A percentile compares a stretch with the other conserved stretches of the same genome.
phyloP scores from a whole-genome alignment of 495 filamentous ascomycete genomes.

The Penicillium pancosmium region DNA sequence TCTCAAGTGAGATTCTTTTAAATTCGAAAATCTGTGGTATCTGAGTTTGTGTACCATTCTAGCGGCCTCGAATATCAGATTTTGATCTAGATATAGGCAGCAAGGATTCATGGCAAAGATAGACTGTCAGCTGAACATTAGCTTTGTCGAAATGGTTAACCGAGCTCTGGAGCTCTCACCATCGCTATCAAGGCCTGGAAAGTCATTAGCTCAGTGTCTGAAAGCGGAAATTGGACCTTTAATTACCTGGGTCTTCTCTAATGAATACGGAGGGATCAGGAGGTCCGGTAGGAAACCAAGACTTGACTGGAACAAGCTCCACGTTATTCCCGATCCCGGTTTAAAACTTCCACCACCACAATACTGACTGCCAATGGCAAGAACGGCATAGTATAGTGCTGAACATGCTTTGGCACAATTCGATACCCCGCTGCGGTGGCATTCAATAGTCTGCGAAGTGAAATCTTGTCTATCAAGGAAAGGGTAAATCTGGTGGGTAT shows the following conservation, averaged over 20 bases:
- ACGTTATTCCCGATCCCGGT: conserved; percentile 36
- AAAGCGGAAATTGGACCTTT: neutral
- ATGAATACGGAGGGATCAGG: conserved; percentile 23
- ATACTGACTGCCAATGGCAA: conserved; percentile 41
- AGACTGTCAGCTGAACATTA: conserved; percentile 9
- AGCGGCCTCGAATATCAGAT: conserved; percentile 18
- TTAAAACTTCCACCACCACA: conserved; percentile 34
- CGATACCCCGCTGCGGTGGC: neutral
- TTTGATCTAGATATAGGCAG: conserved; percentile 37
- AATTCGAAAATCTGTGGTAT: conserved; percentile 6
- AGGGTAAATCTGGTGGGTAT: neutral
- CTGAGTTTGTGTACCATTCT: neutral
- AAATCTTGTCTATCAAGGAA: neutral
- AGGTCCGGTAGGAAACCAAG: conserved; percentile 30
- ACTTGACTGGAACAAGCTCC: conserved; percentile 34
- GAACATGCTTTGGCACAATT: neutral
- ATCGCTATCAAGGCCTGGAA: neutral
- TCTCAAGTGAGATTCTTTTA: conserved; percentile 20
- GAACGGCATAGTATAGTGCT: conserved; percentile 18
- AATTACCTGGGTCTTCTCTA: conserved; percentile 14
- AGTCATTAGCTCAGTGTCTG: neutral
- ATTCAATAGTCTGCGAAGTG: neutral
- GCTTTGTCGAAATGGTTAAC: neutral
- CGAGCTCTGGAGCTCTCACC: neutral
- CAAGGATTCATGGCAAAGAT: conserved; percentile 35